Evolutionary conservation across 257 asterid genomes (phyloP).

Genomic region (Plectranthus barbatus): DNA sequence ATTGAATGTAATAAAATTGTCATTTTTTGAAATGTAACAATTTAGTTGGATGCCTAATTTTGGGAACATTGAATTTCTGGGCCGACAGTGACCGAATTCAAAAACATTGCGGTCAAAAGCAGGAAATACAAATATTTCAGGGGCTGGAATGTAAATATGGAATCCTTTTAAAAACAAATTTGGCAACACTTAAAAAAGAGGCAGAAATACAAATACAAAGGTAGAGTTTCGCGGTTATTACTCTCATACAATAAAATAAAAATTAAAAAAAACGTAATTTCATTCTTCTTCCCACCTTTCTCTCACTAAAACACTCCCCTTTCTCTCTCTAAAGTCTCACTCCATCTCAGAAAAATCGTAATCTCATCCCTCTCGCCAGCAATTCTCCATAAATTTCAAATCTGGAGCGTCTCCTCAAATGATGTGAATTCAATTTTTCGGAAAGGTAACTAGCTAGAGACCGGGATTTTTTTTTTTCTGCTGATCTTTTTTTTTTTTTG

Average conservation of each 20-base stretch:
- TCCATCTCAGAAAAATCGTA: constrained; percentile 21
- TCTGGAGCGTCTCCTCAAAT: constrained; percentile 13
- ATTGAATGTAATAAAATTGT: too few relatives aligned
- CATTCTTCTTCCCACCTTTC: constrained; percentile 31
- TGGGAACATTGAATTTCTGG: neutral
- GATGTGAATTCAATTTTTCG: constrained; percentile 34
- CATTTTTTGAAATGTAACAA: too few relatives aligned
- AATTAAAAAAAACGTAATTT: constrained; percentile 19
- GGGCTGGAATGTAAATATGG: constrained; percentile 6
- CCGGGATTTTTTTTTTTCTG: neutral
- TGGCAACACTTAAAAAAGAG: neutral
- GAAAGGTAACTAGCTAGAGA: constrained; percentile 19
- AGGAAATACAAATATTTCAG: neutral
- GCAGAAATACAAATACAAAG: constrained; percentile 23
- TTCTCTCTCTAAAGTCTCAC: constrained; percentile 39
- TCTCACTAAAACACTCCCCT: constrained; percentile 28
- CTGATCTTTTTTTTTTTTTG: constrained; percentile 26
- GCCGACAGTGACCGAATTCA: constrained; percentile 3
- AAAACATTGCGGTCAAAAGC: neutral
- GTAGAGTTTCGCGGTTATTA: constrained; percentile 54
- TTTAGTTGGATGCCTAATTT: too few relatives aligned
- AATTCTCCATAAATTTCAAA: constrained; percentile 17
- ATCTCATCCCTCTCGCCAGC: constrained; percentile 21
- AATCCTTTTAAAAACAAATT: constrained; percentile 5
- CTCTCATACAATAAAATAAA: constrained; percentile 15